phyloP scores from a whole-genome alignment of 106 monocot species.

The Vanilla planifolia region DNA sequence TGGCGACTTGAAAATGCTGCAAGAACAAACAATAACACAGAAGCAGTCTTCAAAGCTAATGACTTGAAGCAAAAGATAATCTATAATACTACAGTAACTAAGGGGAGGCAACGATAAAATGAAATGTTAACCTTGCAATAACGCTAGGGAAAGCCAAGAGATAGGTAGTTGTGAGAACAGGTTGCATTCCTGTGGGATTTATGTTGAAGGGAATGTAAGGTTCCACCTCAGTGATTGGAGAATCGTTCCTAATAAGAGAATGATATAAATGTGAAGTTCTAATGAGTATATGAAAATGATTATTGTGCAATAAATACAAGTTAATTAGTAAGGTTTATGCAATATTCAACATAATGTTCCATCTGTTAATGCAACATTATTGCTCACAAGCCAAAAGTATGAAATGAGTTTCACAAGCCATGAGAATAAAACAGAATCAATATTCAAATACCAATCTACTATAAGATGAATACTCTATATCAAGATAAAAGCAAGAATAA shows the following conservation, averaged over 20 bases:
- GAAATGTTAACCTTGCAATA: slow-evolving; percentile 66
- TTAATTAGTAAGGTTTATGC: too few species aligned
- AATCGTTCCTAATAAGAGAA: too few species aligned
- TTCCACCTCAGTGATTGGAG: slow-evolving; percentile 86
- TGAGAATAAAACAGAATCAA: too few species aligned
- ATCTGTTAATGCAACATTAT: too few species aligned
- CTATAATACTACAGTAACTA: slow-evolving; percentile 1
- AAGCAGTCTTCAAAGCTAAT: slow-evolving; percentile 8
- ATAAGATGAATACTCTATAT: background rate
- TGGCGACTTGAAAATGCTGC: slow-evolving; percentile 77
- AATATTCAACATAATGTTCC: too few species aligned
- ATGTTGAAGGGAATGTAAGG: slow-evolving; percentile 98
- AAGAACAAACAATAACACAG: slow-evolving; percentile 5
- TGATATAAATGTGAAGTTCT: too few species aligned
- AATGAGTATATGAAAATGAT: too few species aligned
- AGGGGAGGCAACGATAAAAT: background rate
- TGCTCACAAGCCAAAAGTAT: too few species aligned
- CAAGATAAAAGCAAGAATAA: background rate
- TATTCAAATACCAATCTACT: background rate
- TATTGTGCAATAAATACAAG: too few species aligned
- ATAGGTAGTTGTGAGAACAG: slow-evolving; percentile 88
- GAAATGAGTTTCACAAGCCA: too few species aligned
- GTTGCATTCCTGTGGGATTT: slow-evolving; percentile 99
- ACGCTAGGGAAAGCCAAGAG: slow-evolving; percentile 94
- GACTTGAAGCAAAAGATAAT: slow-evolving; percentile 1